These are phyloP conservation scores for Orbilia quercus DNA, from an alignment of 2,329 filamentous ascomycete genomes.

Conservation along the genomic window DNA sequence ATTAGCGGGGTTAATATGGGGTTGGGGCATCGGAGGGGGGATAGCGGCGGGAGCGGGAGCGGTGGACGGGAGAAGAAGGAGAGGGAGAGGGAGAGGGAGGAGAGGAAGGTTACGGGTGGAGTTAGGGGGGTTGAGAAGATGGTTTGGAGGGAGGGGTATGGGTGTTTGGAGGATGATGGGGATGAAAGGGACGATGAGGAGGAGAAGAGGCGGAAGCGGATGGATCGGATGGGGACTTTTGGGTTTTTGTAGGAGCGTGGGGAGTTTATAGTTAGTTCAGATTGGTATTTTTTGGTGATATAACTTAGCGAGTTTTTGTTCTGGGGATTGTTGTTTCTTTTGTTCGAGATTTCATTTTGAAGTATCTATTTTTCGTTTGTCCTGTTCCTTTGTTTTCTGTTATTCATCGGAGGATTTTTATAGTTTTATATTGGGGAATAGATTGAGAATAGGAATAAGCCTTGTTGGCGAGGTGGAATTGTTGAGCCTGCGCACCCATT, in stretches of 20 bases:
- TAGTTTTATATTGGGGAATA: too few species aligned
- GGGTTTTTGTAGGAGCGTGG: conserved; percentile 36
- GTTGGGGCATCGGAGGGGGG: conserved; percentile 31
- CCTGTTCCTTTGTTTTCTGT: too few species aligned
- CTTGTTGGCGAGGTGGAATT: too few species aligned
- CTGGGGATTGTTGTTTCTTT: not conserved
- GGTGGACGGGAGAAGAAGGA: not conserved
- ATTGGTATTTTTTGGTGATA: not conserved
- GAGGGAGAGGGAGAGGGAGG: conserved; percentile 24
- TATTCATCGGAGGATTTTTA: too few species aligned
- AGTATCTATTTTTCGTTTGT: too few species aligned
- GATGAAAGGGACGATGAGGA: conserved; percentile 27
- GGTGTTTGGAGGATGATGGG: conserved; percentile 1
- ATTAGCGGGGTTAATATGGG: conserved; percentile 17
- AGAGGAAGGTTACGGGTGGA: conserved; percentile 28
- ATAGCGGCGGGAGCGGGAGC: conserved; percentile 19
- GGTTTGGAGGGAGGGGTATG: conserved; percentile 45
- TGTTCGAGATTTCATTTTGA: too few species aligned
- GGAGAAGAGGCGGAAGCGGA: conserved; percentile 27
- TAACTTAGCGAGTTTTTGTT: too few species aligned
- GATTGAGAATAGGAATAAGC: too few species aligned
- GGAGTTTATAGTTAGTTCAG: not conserved
- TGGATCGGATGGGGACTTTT: conserved; percentile 48
- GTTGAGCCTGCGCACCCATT: too few species aligned
- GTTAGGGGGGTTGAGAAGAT: conserved; percentile 47